A percentile compares a stretch with the other conserved stretches of the same genome.
Evolutionary conservation across 225 moss, liverwort and hornwort genomes (phyloP).

Genomic region (Neckera pumila): DNA sequence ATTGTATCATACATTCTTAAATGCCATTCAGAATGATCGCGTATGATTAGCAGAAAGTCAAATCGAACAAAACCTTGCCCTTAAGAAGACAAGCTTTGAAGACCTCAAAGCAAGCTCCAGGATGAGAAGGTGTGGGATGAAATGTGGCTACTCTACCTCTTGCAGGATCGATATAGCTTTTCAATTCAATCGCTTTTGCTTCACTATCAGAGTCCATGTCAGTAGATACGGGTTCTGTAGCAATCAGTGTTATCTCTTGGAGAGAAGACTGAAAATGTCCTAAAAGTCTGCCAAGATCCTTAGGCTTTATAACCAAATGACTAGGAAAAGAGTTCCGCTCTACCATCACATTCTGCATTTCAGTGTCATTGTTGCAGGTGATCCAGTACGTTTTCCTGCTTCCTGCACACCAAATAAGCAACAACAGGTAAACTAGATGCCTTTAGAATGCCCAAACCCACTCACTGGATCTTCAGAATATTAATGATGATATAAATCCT

Average conservation of each 20-base stretch:
- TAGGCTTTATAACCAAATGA: slow-evolving; percentile 88
- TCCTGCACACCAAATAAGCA: slow-evolving; percentile 41
- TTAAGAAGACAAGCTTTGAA: neutral
- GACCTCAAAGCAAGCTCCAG: neutral
- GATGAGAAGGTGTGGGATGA: neutral
- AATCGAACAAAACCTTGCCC: neutral
- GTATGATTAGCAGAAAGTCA: neutral
- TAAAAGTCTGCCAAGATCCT: slow-evolving; percentile 78
- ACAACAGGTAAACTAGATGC: neutral
- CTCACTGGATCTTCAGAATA: neutral
- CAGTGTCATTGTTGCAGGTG: slow-evolving; percentile 82
- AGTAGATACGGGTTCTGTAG: slow-evolving; percentile 70
- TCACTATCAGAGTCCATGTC: slow-evolving; percentile 69
- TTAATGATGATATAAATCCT: neutral
- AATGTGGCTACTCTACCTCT: slow-evolving; percentile 38
- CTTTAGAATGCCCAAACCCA: neutral
- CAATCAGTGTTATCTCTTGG: slow-evolving; percentile 92
- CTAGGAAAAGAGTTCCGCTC: slow-evolving; percentile 69
- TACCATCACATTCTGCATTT: slow-evolving; percentile 82
- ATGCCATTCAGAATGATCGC: neutral
- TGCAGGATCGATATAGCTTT: slow-evolving; percentile 89
- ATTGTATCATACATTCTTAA: neutral
- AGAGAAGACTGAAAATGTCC: slow-evolving; percentile 96
- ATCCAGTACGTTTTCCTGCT: slow-evolving; percentile 89
- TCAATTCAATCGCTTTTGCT: slow-evolving; percentile 94